These are phyloP conservation scores for Lodderomyces theae DNA, from an alignment of 1,139 yeast species.

Conservation along the genomic window DNA sequence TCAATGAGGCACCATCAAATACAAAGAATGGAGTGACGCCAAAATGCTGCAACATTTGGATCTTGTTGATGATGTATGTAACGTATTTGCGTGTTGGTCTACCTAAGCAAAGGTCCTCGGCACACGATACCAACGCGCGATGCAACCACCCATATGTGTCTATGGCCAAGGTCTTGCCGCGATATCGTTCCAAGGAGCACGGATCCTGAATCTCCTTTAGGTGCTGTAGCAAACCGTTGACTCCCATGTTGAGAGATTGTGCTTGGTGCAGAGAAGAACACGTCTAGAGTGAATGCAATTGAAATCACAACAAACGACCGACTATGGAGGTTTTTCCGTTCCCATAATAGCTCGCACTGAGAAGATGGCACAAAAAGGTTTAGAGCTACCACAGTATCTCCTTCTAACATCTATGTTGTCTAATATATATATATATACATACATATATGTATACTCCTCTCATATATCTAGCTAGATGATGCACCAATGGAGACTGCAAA, in stretches of 20 bases:
- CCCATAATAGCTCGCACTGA: too few species aligned
- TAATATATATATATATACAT: not conserved
- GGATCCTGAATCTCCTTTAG: constrained; percentile 70
- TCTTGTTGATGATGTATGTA: constrained; percentile 56
- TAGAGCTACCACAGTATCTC: too few species aligned
- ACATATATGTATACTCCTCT: too few species aligned
- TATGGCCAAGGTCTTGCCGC: constrained; percentile 80
- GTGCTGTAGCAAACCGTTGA: constrained; percentile 71
- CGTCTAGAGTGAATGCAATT: too few species aligned
- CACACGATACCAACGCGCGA: constrained; percentile 78
- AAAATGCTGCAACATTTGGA: constrained; percentile 63
- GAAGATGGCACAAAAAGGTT: too few species aligned
- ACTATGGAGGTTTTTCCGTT: too few species aligned
- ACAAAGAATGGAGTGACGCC: constrained; percentile 85
- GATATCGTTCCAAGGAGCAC: constrained; percentile 54
- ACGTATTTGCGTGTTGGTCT: constrained; percentile 67
- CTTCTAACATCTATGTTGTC: too few species aligned
- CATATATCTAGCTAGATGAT: constrained; percentile 25
- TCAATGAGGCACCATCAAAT: constrained; percentile 88
- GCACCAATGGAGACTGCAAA: constrained; percentile 48
- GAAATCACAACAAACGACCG: not conserved
- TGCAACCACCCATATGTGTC: constrained; percentile 98
- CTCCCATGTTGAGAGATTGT: constrained; percentile 57
- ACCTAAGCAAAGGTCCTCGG: constrained; percentile 75
- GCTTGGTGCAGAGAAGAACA: not conserved